Evolutionary conservation across 331 rosid genomes (phyloP).

Genomic region (Malus hybrid): DNA sequence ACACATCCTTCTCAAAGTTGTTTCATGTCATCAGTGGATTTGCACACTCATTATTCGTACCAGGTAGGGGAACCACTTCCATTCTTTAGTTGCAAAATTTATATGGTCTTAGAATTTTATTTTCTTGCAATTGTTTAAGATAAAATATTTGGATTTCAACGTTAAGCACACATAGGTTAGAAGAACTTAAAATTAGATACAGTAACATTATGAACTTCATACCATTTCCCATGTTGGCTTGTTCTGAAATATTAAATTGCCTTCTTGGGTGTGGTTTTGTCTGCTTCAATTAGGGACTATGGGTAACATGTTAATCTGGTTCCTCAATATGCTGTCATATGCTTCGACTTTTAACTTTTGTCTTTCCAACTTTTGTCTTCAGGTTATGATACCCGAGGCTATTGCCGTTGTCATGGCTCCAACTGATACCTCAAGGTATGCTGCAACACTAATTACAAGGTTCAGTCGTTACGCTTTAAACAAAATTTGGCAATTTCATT

Average conservation of each 20-base stretch:
- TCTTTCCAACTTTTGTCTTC: conserved; percentile 10
- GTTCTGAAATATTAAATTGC: neutral
- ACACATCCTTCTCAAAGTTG: conserved; percentile 91
- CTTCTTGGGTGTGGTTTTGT: neutral
- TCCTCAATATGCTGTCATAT: neutral
- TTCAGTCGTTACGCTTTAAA: neutral
- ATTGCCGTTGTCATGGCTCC: conserved; percentile 89
- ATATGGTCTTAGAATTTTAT: too few relatives aligned
- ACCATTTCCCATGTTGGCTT: neutral
- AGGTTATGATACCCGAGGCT: conserved; percentile 82
- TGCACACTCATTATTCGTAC: conserved; percentile 78
- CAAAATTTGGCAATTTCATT: too few relatives aligned
- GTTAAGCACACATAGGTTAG: neutral
- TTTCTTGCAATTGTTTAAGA: neutral
- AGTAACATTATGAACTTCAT: neutral
- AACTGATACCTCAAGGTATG: conserved; percentile 58
- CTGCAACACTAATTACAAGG: neutral
- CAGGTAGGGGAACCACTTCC: conserved; percentile 44
- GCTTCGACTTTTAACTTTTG: neutral
- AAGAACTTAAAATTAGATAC: neutral
- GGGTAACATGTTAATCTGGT: neutral
- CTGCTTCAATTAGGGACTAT: neutral
- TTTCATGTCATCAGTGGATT: conserved; percentile 88
- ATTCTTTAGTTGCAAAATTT: too few relatives aligned
- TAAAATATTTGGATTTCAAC: neutral